Evolutionary conservation across 768 basidiomycete species (phyloP), one percentile per base, ranked within the genome.

Genomic region (Hortiboletus flavorubellus): DNA sequence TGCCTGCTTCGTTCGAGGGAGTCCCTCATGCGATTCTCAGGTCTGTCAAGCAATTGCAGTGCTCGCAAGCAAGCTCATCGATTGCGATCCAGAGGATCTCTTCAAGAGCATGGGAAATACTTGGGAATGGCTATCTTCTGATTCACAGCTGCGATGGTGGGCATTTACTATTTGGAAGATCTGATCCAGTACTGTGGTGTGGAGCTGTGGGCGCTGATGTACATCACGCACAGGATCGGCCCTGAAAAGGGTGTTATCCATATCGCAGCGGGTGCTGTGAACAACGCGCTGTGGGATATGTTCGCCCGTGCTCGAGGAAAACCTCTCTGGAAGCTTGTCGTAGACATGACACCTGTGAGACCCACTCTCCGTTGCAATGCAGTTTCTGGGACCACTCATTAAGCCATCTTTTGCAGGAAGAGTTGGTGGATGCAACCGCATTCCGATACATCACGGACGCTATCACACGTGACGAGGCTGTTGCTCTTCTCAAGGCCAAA

Each of bases 231-330:
- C 49, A 89, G 89, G 88, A 87, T 94, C 63, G 93, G 93, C 6
- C 93, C 94, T 0, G 94, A 96, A 69, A 96, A 96, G 71, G 95
- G 95, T 49, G 92, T 98, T 3, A 94, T 98, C 50, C 90, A 93
- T 67, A 85, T 96, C 49, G 92, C 93, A 3, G 81, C 89, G 0
- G 91, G 83, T 6, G 91, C 92, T 2, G 92, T 98, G 8, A 83
- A 91, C 69, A 97, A 97, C 60, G 95, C 94, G 0, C 65, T 96
- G 2, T 98, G 95, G 95, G 95, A 97, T 65, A 85, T 96, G 84
- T 93, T 84, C 60, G 91, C 92, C 3, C 82, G 87, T 46, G 77
- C 86, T 29, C 74, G 87, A 60, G 76, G 80, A 49, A 96, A 96
- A 72, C 95, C 95, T 6, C 73, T 97, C 4, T 98, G 95, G 95